Percentiles rank a stretch among this genome's conserved stretches.
Evolutionary conservation across 192 early-diverging fungal genomes (phyloP).

Genomic region (Rhizoclosmatium sp.): DNA sequence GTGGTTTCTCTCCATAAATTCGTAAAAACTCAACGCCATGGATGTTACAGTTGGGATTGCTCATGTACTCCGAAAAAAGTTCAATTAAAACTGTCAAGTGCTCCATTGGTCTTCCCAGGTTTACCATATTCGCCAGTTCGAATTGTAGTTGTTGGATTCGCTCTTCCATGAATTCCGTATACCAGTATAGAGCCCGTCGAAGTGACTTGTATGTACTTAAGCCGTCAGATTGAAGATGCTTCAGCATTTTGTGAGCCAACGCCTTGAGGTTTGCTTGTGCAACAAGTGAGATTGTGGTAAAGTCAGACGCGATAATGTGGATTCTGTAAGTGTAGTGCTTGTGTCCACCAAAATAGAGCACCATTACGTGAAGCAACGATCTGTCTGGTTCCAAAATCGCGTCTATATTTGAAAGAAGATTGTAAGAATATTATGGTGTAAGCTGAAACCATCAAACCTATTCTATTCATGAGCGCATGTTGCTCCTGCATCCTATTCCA

Average conservation of each 20-base stretch:
- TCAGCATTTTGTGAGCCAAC: neutral
- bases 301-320: neutral
- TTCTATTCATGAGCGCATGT: too few relatives aligned
- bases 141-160: neutral
- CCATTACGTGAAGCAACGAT: neutral
- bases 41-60: neutral
- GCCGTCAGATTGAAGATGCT: neutral
- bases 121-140: neutral
- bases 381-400: neutral
- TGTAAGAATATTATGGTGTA: too few relatives aligned
- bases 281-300: neutral
- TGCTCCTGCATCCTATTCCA: too few relatives aligned
- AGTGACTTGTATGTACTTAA: neutral
- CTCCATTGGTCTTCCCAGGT: neutral
- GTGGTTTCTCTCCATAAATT: neutral
- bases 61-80: neutral
- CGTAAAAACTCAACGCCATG: neutral
- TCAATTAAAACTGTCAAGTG: neutral
- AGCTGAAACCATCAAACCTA: too few relatives aligned
- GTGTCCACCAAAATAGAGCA: neutral
- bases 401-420: too few relatives aligned
- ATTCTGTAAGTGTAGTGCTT: neutral
- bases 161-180: constrained; percentile 1
- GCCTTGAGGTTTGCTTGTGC: neutral
- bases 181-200: neutral